These are phyloP conservation scores for Parathielavia appendiculata DNA, from an alignment of 495 filamentous ascomycete species.

Conservation along the genomic window DNA sequence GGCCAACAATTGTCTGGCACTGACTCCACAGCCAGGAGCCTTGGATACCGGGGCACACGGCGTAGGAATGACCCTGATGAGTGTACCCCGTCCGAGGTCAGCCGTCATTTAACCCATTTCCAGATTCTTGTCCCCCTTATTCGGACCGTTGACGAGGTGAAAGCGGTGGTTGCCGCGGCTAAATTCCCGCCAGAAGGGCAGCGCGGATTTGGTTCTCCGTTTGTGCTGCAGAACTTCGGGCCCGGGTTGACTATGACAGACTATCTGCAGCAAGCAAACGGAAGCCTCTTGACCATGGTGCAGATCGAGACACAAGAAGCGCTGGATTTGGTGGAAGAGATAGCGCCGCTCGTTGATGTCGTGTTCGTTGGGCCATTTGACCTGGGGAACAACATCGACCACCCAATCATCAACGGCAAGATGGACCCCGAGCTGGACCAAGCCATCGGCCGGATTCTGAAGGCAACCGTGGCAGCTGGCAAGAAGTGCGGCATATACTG, in stretches of 20 bases:
- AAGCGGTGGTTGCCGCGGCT: slow-evolving; percentile 51
- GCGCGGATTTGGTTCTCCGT: slow-evolving; percentile 64
- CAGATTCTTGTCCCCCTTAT: slow-evolving; percentile 61
- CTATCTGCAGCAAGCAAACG: slow-evolving; percentile 73
- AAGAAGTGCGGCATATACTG: slow-evolving; percentile 80
- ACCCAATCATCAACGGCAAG: slow-evolving; percentile 57
- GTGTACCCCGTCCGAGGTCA: background rate
- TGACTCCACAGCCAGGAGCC: slow-evolving; percentile 43
- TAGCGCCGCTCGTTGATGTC: slow-evolving; percentile 68
- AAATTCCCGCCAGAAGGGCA: slow-evolving; percentile 63
- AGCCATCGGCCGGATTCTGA: slow-evolving; percentile 60
- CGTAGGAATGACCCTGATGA: slow-evolving; percentile 27
- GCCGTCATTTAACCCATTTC: slow-evolving; percentile 16
- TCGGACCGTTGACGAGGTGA: slow-evolving; percentile 59
- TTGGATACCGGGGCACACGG: slow-evolving; percentile 67
- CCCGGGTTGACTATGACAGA: slow-evolving; percentile 50
- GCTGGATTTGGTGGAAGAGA: slow-evolving; percentile 63
- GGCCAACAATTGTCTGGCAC: background rate
- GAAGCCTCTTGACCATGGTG: slow-evolving; percentile 63
- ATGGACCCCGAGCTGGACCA: slow-evolving; percentile 60
- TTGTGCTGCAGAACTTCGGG: slow-evolving; percentile 58
- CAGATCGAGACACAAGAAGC: slow-evolving; percentile 80
- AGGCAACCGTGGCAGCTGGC: slow-evolving; percentile 58
- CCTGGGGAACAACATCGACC: slow-evolving; percentile 68
- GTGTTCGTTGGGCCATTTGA: slow-evolving; percentile 78